A percentile compares a stretch with the other conserved stretches of the same genome.
phyloP scores from a whole-genome alignment of 2,329 filamentous ascomycete species.

The Colletotrichum higginsianum region DNA sequence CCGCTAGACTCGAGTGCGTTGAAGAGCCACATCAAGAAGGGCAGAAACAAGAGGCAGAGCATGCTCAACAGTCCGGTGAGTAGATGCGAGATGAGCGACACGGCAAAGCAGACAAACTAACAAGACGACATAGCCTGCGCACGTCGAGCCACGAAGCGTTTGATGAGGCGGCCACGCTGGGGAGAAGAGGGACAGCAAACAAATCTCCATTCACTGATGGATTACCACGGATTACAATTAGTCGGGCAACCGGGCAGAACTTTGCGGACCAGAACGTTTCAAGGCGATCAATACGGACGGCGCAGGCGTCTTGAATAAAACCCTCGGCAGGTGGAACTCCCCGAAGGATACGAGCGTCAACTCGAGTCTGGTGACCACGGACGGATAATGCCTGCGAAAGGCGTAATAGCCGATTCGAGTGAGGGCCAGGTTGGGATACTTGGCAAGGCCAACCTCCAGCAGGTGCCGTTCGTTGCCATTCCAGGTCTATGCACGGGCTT shows the following conservation, averaged over 20 bases:
- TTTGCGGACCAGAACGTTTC: constrained; percentile 13
- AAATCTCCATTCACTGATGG: constrained; percentile 28
- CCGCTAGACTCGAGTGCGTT: constrained; percentile 95
- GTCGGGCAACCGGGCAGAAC: constrained; percentile 39
- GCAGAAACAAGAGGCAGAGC: constrained; percentile 91
- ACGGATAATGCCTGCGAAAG: constrained; percentile 36
- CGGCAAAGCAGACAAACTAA: constrained; percentile 31
- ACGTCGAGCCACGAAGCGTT: constrained; percentile 71
- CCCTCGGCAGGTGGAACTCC: constrained; percentile 46
- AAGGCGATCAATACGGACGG: constrained; percentile 19
- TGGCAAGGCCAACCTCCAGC: constrained; percentile 40
- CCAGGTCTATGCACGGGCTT: constrained; percentile 18
- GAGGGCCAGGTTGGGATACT: constrained; percentile 43
- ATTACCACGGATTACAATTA: constrained; percentile 36
- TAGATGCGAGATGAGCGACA: constrained; percentile 47
- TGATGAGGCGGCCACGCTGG: constrained; percentile 46
- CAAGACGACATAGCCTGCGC: constrained; percentile 64
- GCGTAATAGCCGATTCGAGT: constrained; percentile 43
- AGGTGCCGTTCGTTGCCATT: constrained; percentile 34
- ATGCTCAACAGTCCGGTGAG: constrained; percentile 97
- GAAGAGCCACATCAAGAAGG: constrained; percentile 99
- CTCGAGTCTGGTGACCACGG: constrained; percentile 30
- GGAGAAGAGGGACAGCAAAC: constrained; percentile 34
- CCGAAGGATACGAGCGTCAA: constrained; percentile 40
- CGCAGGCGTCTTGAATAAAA: constrained; percentile 37